Percentiles rank a stretch among this genome's conserved stretches.
Conservation (phyloP, 1,284 basidiomycete species). For the Phenoliferia sp. region DNA sequence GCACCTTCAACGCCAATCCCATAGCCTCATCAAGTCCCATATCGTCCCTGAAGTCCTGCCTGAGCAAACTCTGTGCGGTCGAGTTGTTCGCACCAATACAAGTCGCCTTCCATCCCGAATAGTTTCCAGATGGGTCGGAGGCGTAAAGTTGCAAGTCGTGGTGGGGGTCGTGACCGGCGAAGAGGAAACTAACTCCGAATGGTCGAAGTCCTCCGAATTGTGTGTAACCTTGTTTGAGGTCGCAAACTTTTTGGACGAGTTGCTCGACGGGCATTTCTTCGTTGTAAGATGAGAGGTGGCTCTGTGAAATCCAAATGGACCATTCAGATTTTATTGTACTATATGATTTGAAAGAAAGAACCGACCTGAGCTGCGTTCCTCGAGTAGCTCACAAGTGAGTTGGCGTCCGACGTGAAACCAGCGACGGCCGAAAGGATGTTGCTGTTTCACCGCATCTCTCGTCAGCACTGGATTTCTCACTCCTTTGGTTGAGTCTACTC, state of each 20-base stretch:
- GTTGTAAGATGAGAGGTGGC: slow-evolving; percentile 82
- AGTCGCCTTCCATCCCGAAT: slow-evolving; percentile 98
- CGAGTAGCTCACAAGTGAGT: slow-evolving; percentile 93
- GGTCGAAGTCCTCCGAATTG: slow-evolving; percentile 96
- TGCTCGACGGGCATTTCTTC: slow-evolving; percentile 98
- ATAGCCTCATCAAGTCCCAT: slow-evolving; percentile 87
- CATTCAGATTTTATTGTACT: neutral
- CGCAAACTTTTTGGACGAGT: slow-evolving; percentile 86
- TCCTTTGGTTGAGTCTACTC: slow-evolving; percentile 29
- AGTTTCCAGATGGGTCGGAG: slow-evolving; percentile 97
- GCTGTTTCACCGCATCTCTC: slow-evolving; percentile 59
- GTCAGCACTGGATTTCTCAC: neutral
- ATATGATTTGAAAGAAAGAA: neutral
- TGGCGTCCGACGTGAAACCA: slow-evolving; percentile 93
- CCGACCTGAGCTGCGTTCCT: slow-evolving; percentile 74
- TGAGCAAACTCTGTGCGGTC: slow-evolving; percentile 85
- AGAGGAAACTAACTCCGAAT: slow-evolving; percentile 93
- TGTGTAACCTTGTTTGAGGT: slow-evolving; percentile 98
- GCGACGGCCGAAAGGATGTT: slow-evolving; percentile 95
- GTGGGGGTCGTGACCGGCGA: slow-evolving; percentile 93
- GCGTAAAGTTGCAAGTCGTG: slow-evolving; percentile 97
- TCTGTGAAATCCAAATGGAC: slow-evolving; percentile 28
- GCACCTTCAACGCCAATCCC: slow-evolving; percentile 80
- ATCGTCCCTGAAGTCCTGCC: slow-evolving; percentile 98
- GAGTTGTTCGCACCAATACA: slow-evolving; percentile 97